phyloP scores from a whole-genome alignment of 306 rosid species.

The Gillenia trifoliata region DNA sequence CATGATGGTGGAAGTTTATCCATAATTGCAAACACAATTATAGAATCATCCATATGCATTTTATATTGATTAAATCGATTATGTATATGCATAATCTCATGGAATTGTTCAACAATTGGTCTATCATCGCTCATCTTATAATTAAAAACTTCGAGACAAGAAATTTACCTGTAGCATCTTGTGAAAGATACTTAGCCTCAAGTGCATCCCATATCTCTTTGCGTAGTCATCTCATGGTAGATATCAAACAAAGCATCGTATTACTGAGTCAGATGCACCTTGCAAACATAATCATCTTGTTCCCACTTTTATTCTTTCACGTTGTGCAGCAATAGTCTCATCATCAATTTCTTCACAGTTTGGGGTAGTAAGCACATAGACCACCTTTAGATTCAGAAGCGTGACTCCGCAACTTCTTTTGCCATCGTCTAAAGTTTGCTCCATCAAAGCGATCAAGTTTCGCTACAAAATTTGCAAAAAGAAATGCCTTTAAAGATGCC shows the following conservation, averaged over 20 bases:
- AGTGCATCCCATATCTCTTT: too few relatives aligned
- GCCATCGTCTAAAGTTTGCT: neutral
- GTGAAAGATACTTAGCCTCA: too few relatives aligned
- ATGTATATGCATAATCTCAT: neutral
- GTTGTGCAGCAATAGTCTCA: too few relatives aligned
- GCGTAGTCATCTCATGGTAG: too few relatives aligned
- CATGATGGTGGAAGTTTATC: slow-evolving; percentile 2
- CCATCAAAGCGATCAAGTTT: neutral
- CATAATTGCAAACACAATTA: neutral
- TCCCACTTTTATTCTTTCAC: too few relatives aligned
- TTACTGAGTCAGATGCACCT: too few relatives aligned
- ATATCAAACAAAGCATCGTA: too few relatives aligned
- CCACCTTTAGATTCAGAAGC: too few relatives aligned
- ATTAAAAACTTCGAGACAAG: neutral
- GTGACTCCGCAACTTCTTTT: neutral
- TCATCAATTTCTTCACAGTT: too few relatives aligned
- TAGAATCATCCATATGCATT: neutral
- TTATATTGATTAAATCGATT: neutral
- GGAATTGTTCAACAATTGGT: neutral
- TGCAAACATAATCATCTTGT: too few relatives aligned
- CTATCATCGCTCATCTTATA: neutral
- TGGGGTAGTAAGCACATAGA: too few relatives aligned
- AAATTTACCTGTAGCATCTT: too few relatives aligned
- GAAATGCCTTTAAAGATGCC: neutral
- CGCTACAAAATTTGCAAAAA: neutral